Evolutionary conservation across 1,284 basidiomycete species (phyloP), one percentile per base, ranked within the genome.

Genomic region (Termitomyces sp.): DNA sequence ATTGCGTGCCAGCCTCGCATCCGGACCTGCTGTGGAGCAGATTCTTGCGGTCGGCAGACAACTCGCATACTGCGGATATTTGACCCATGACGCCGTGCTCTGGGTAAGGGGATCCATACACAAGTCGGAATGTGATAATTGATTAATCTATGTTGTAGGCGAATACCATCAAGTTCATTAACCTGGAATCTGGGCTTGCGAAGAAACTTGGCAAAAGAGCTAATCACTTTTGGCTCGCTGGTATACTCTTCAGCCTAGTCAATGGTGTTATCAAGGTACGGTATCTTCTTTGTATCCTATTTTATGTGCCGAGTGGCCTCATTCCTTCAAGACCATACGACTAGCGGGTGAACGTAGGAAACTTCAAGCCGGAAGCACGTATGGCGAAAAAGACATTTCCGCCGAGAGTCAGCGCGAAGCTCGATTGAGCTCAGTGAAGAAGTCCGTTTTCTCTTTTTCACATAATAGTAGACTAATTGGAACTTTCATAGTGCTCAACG

Each of bases 171-270:
- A 88, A 84, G 62, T 84, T 93, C 67, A 73, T 90, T 52, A 79
- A 68, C 52, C 68, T 91, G 53, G 72, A 77, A 46, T 79, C 85
- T 34, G 83, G 84, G 48, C 88, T 84, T 30, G 77, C 83, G 13
- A 76, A 83, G 54, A 81, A 75, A 60, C 75, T 94, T 49, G 73
- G 80, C 57, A 88, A 84, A 67, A 77, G 83, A 34, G 86, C 93
- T 4, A 89, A 89, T 66, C 83, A 88, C 49, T 90, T 94, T 72
- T 99, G 96, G 96, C 75, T 97, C 40, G 77, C 85, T 9, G 97
- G 95, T 2, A 93, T 97, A 59, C 57, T 86, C 30, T 83, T 91
- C 63, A 92, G 88, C 63, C 76, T 94, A 41, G 69, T 79, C 14
- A 79, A 87, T 61, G 79, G 81, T 34, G 66, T 86, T 38, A 64